These are phyloP conservation scores for Sclerotinia spermophila DNA, from an alignment of 2,329 filamentous ascomycete species.

Conservation along the genomic window DNA sequence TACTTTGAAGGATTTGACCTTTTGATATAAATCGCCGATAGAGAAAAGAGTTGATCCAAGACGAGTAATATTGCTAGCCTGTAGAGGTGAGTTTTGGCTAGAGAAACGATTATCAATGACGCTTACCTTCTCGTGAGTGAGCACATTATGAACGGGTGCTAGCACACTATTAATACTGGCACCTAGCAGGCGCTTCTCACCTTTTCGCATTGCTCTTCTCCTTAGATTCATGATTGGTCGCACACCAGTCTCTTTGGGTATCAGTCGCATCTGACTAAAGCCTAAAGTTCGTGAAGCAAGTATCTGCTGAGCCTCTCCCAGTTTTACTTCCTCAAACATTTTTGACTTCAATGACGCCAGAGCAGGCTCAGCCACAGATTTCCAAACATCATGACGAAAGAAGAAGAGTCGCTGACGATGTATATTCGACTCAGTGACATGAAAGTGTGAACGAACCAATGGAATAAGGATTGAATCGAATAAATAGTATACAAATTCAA, in stretches of 20 bases:
- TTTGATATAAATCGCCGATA: conserved; percentile 72
- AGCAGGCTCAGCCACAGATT: conserved; percentile 67
- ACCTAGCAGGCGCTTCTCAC: conserved; percentile 53
- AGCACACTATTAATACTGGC: conserved; percentile 68
- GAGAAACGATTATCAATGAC: background rate
- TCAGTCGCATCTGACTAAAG: conserved; percentile 71
- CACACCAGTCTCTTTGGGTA: conserved; percentile 75
- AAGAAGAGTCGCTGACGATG: conserved; percentile 84
- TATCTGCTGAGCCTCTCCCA: conserved; percentile 52
- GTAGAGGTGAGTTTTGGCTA: conserved; percentile 24
- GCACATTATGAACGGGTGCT: conserved; percentile 68
- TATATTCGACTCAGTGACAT: conserved; percentile 84
- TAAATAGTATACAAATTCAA: conserved; percentile 85
- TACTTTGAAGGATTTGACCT: conserved; percentile 66
- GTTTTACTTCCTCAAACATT: conserved; percentile 76
- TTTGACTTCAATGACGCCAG: conserved; percentile 61
- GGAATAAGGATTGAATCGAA: conserved; percentile 92
- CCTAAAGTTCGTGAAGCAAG: conserved; percentile 64
- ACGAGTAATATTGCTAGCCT: conserved; percentile 50
- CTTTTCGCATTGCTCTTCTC: conserved; percentile 54
- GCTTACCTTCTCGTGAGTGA: conserved; percentile 73
- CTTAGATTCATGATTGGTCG: conserved; percentile 86
- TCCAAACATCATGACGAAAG: conserved; percentile 94
- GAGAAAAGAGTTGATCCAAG: conserved; percentile 82
- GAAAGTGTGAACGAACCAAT: conserved; percentile 81